Evolutionary conservation across 2,329 filamentous ascomycete genomes (phyloP).

Genomic region (Paracamarosporium sp.): DNA sequence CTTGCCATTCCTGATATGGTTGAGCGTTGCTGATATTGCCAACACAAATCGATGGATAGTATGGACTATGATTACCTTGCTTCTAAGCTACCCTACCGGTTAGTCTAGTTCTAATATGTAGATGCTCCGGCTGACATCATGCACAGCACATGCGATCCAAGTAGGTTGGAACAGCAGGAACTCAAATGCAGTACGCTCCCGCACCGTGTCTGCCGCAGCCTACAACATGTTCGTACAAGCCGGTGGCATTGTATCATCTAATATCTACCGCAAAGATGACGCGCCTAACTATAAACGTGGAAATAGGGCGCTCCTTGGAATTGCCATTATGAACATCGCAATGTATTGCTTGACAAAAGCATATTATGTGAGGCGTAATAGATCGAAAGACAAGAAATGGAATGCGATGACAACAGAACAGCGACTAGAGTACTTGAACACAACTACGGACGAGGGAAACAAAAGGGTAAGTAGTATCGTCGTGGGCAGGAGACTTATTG

Average conservation of each 20-base stretch:
- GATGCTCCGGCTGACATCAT: not conserved
- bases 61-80: constrained; percentile 56
- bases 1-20: constrained; percentile 25
- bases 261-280: constrained; percentile 33
- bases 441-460: too few relatives aligned
- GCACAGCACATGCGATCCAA: constrained; percentile 52
- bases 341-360: too few relatives aligned
- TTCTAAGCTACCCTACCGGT: constrained; percentile 51
- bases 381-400: too few relatives aligned
- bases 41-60: constrained; percentile 55
- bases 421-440: too few relatives aligned
- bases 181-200: constrained; percentile 64
- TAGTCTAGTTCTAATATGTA: not conserved
- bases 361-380: too few relatives aligned
- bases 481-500: too few relatives aligned
- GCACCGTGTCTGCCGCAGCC: constrained; percentile 59
- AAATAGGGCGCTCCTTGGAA: too few relatives aligned
- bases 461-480: too few relatives aligned
- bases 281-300: constrained; percentile 26
- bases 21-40: constrained; percentile 39
- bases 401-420: too few relatives aligned
- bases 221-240: constrained; percentile 42
- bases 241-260: constrained; percentile 27
- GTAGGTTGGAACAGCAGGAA: constrained; percentile 67
- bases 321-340: too few relatives aligned